Percentiles rank a stretch among this genome's conserved stretches.
phyloP scores from a whole-genome alignment of 2,329 filamentous ascomycete species.

The Cladophialophora immunda region DNA sequence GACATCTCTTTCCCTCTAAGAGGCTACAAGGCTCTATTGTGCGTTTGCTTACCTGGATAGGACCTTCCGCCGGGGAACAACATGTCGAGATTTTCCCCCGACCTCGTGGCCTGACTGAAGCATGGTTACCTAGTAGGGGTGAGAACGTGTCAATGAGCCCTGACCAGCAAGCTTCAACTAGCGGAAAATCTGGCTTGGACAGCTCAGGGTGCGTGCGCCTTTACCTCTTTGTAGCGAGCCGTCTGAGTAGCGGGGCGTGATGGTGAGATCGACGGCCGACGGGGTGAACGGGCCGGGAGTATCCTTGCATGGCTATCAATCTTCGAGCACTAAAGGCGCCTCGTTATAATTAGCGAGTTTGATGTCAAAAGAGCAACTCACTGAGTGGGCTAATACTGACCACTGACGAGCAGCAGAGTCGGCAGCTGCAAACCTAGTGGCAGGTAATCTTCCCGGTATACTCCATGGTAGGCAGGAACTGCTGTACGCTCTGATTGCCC shows the following conservation, averaged over 20 bases:
- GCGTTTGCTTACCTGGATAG: not conserved
- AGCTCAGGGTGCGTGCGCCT: not conserved
- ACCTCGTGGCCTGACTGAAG: not conserved
- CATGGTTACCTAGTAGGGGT: not conserved
- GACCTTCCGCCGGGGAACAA: not conserved
- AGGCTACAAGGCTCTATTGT: not conserved
- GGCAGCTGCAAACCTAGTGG: not conserved
- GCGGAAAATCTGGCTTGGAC: not conserved
- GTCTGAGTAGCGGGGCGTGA: not conserved
- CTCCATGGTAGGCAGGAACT: not conserved
- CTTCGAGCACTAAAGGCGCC: slow-evolving; percentile 1
- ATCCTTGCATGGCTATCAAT: not conserved
- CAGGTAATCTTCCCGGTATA: not conserved
- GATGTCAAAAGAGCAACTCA: not conserved
- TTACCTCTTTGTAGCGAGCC: too few species aligned
- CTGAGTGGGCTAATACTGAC: not conserved
- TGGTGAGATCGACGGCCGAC: not conserved
- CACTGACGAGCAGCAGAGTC: not conserved
- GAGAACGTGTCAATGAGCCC: not conserved
- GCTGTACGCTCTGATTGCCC: not conserved
- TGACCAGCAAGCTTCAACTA: not conserved
- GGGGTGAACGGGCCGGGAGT: not conserved
- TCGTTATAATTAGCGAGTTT: not conserved
- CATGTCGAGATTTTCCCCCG: not conserved
- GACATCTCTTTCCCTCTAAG: not conserved